Base-by-base conservation (phyloP, 1,139 yeast species). In the Torulaspora pretoriensis region DNA sequence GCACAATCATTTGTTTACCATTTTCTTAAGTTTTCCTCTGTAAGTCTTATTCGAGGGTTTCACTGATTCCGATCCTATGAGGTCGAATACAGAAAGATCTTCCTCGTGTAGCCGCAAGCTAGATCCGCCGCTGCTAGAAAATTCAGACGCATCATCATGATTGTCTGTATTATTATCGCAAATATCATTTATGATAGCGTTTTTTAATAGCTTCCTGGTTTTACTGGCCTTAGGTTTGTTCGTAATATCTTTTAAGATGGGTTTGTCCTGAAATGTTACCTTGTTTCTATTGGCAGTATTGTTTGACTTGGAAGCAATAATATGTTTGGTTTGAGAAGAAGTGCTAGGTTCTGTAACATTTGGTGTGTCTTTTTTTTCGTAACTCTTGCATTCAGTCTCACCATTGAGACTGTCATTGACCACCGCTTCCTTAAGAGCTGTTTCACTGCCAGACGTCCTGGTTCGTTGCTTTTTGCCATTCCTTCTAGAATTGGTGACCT, bases 61-160 rank as follows among this genome's bases (percentile, higher is more conserved):
- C 12, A 47, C 42, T 27, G 54, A 49, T 16, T 50, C 37, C 6
- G 47, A 48, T 27, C 55, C 62, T 12, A 63, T 51, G 16, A 63
- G 45, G 50, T 63, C 61, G 45, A 63, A 61, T 10, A 61, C 63
- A 5, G 64, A 55, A 19, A 61, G 44, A 43, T 61, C 65, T 19
- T 59, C 61, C 33, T 59, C 60, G 41, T 49, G 47, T 28, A 57
- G 46, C 27, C 60, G 49, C 35, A 57, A 56, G 30, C 59, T 54
- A 1, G 51, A 51, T 26, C 51, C 43, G 33, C 45, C 45, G 19
- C 46, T 43, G 28, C 37, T 35, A 12, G 14, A 32, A 7, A 34
- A 14, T 16, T 14, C 29, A 29, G 38, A 9, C 8, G 35, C 17
- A 5, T 50, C 52, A 14, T 49, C 52, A 3, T 38, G 19, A 10